A percentile compares a stretch with the other conserved stretches of the same genome.
Conservation (phyloP, 495 filamentous ascomycete genomes). For the Elaphomyces granulatus region DNA sequence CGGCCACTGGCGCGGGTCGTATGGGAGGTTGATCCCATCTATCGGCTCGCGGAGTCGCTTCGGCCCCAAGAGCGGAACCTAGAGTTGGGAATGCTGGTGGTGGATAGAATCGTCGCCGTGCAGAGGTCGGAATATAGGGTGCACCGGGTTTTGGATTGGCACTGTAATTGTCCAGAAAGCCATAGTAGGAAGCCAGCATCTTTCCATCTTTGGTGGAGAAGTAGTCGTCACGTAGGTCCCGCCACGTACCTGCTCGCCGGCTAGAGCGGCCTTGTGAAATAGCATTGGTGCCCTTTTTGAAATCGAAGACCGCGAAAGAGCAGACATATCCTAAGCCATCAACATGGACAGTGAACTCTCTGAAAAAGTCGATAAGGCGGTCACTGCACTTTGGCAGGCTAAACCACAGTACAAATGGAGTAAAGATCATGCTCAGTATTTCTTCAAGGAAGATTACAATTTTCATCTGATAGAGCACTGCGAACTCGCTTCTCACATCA, state of each 20-base stretch:
- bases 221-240: slow-evolving; percentile 74
- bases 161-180: slow-evolving; percentile 83
- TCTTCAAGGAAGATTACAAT: slow-evolving; percentile 85
- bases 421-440: slow-evolving; percentile 79
- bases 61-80: slow-evolving; percentile 43
- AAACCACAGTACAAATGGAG: slow-evolving; percentile 77
- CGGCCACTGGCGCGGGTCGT: slow-evolving; percentile 14
- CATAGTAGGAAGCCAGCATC: slow-evolving; percentile 89
- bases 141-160: slow-evolving; percentile 43
- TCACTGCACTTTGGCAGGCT: slow-evolving; percentile 83
- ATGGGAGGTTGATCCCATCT: slow-evolving; percentile 33
- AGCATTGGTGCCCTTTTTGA: slow-evolving; percentile 64
- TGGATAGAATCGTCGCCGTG: slow-evolving; percentile 48
- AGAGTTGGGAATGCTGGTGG: slow-evolving; percentile 64
- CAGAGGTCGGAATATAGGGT: slow-evolving; percentile 24
- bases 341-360: slow-evolving; percentile 93
- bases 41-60: slow-evolving; percentile 31
- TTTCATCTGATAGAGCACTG: slow-evolving; percentile 74
- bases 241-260: slow-evolving; percentile 15
- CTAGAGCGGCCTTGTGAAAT: slow-evolving; percentile 25
- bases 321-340: slow-evolving; percentile 94
- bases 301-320: slow-evolving; percentile 95
- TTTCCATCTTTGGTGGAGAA: slow-evolving; percentile 92
- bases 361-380: slow-evolving; percentile 91
- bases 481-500: slow-evolving; percentile 73